These are phyloP conservation scores for Parmelia sp. DNA, from an alignment of 495 filamentous ascomycete genomes.

Conservation along the genomic window DNA sequence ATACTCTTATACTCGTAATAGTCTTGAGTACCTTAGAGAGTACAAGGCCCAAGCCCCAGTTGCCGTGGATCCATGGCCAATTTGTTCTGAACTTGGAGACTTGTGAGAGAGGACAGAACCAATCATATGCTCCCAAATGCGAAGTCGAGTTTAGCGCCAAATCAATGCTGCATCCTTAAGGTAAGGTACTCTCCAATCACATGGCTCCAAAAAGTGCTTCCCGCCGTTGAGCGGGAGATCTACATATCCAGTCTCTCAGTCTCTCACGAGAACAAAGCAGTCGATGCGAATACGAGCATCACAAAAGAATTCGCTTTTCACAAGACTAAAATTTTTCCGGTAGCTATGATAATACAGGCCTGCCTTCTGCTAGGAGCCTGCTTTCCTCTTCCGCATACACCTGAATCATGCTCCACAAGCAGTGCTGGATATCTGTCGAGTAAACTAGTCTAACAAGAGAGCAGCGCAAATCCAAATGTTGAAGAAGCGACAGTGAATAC, in stretches of 20 bases:
- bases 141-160: background rate
- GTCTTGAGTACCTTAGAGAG: too few species aligned
- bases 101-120: background rate
- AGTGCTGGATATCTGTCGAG: background rate
- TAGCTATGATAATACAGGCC: too few species aligned
- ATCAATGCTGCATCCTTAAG: too few species aligned
- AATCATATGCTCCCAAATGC: background rate
- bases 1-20: too few species aligned
- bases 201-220: too few species aligned
- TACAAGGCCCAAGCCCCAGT: too few species aligned
- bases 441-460: background rate
- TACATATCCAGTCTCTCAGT: too few species aligned
- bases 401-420: background rate
- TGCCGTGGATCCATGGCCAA: too few species aligned
- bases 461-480: background rate
- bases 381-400: background rate
- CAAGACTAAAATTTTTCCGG: too few species aligned
- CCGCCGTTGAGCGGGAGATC: background rate
- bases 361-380: background rate
- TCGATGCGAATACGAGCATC: background rate
- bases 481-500: background rate
- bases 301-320: background rate
- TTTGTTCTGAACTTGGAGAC: too few species aligned
- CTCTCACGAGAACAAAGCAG: too few species aligned
- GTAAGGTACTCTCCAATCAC: too few species aligned